phyloP scores from a whole-genome alignment of 768 basidiomycete species.

The Leccinum sublutescens region DNA sequence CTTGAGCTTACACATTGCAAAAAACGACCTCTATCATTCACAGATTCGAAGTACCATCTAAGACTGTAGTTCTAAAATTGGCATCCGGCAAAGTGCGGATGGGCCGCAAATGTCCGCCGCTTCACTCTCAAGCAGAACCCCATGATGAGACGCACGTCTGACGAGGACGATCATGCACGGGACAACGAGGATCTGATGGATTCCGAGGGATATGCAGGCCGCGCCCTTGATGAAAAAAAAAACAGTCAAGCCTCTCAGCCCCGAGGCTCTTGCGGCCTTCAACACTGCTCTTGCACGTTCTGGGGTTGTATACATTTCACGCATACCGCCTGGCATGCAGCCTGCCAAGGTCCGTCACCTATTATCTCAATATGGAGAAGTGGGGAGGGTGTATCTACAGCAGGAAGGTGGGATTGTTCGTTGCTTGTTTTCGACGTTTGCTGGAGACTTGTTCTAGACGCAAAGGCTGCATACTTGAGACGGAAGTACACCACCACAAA shows the following conservation, averaged over 20 bases:
- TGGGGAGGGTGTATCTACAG: slow-evolving; percentile 91
- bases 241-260: slow-evolving; percentile 69
- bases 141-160: too few species aligned
- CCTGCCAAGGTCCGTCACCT: slow-evolving; percentile 94
- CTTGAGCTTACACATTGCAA: too few species aligned
- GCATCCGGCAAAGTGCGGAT: background rate
- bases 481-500: slow-evolving; percentile 80
- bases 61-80: slow-evolving; percentile 4
- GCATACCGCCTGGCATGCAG: slow-evolving; percentile 97
- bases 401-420: slow-evolving; percentile 67
- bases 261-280: slow-evolving; percentile 73
- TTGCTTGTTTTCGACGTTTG: background rate
- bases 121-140: too few species aligned
- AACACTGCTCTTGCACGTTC: slow-evolving; percentile 70
- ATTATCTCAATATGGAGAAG: slow-evolving; percentile 84
- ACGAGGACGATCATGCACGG: slow-evolving; percentile 22
- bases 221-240: slow-evolving; percentile 34
- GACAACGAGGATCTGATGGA: slow-evolving; percentile 43
- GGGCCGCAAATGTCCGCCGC: too few species aligned
- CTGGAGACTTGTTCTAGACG: slow-evolving; percentile 45
- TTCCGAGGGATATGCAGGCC: slow-evolving; percentile 56
- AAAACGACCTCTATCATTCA: too few species aligned
- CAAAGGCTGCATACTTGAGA: slow-evolving; percentile 83
- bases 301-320: slow-evolving; percentile 91
- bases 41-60: too few species aligned